These are phyloP conservation scores for Verticillium tricorpus DNA, from an alignment of 2,329 filamentous ascomycete genomes.

Conservation along the genomic window DNA sequence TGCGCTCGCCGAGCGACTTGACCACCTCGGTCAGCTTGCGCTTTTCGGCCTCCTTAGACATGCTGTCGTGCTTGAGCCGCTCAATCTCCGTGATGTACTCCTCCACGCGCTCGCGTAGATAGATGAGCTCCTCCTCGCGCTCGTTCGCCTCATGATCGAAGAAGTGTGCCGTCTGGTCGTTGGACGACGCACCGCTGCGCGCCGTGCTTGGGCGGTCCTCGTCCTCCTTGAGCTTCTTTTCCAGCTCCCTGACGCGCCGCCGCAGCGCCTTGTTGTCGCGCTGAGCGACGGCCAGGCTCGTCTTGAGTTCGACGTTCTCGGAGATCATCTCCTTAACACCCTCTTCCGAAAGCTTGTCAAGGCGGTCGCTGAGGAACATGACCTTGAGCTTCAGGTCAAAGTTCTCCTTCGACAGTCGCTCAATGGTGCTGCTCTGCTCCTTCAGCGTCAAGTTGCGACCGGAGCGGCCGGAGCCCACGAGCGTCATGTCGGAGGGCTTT, in stretches of 20 bases:
- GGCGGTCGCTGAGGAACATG: conserved; percentile 89
- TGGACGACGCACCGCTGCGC: conserved; percentile 50
- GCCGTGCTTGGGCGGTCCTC: conserved; percentile 59
- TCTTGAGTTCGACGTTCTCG: conserved; percentile 94
- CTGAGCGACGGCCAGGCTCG: conserved; percentile 80
- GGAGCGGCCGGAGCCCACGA: conserved; percentile 44
- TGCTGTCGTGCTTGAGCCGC: conserved; percentile 69
- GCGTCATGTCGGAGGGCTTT: conserved; percentile 49
- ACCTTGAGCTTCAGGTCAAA: conserved; percentile 97
- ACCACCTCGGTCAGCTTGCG: conserved; percentile 80
- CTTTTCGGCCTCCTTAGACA: conserved; percentile 80
- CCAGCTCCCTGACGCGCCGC: conserved; percentile 77
- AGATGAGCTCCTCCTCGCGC: conserved; percentile 80
- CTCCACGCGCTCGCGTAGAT: conserved; percentile 79
- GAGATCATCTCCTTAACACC: conserved; percentile 97
- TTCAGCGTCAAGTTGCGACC: conserved; percentile 81
- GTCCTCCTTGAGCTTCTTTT: conserved; percentile 70
- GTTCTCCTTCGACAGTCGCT: conserved; percentile 94
- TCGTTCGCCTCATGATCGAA: conserved; percentile 60
- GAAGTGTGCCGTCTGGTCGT: conserved; percentile 47
- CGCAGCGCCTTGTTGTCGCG: conserved; percentile 85
- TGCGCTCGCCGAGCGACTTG: conserved; percentile 45
- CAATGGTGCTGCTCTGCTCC: conserved; percentile 96
- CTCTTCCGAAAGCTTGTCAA: conserved; percentile 92
- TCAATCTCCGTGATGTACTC: conserved; percentile 82